These are phyloP conservation scores for Polygonum aviculare DNA, from an alignment of 148 eudicot genomes.

Conservation along the genomic window DNA sequence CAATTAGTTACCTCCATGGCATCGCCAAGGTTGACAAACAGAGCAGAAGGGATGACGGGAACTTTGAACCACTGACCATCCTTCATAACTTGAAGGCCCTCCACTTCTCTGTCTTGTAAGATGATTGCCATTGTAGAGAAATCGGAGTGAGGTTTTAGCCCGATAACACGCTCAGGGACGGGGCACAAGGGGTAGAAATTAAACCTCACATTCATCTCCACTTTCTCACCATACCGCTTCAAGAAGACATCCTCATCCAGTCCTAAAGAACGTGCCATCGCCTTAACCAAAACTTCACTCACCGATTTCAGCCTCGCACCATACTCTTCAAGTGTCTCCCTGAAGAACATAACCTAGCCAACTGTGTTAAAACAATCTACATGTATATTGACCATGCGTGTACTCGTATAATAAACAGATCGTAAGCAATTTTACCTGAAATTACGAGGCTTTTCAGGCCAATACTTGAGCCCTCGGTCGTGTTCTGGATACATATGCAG, in stretches of 20 bases:
- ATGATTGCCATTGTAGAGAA: conserved; percentile 30
- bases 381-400: background rate
- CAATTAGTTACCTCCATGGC: conserved; percentile 20
- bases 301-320: conserved; percentile 16
- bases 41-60: conserved; percentile 32
- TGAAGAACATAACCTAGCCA: conserved; percentile 6
- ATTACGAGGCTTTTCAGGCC: conserved; percentile 37
- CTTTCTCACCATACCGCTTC: conserved; percentile 21
- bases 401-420: background rate
- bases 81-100: conserved; percentile 40
- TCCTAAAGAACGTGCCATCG: conserved; percentile 19
- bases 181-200: conserved; percentile 36
- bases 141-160: conserved; percentile 38
- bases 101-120: conserved; percentile 36
- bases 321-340: conserved; percentile 28
- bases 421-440: conserved; percentile 2
- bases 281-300: conserved; percentile 22
- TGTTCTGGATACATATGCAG: conserved; percentile 36
- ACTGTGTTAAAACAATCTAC: background rate
- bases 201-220: conserved; percentile 19
- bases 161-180: conserved; percentile 27
- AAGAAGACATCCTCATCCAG: conserved; percentile 19
- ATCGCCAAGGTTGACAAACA: conserved; percentile 36
- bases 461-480: conserved; percentile 21
- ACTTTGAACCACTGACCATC: conserved; percentile 38